These are phyloP conservation scores for Populus euphratica DNA, from an alignment of 345 rosid genomes.

Conservation along the genomic window DNA sequence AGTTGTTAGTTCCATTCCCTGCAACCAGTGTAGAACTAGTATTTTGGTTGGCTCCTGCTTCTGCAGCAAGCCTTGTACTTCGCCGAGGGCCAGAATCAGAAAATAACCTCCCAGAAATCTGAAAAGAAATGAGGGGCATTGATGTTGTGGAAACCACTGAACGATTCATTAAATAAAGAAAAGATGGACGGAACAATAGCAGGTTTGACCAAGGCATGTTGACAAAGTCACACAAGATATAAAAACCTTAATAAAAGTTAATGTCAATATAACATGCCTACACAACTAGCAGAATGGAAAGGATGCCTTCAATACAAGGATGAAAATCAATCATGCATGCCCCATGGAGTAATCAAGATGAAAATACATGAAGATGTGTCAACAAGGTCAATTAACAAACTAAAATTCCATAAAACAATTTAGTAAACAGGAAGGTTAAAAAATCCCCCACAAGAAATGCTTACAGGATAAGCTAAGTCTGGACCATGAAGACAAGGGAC, in stretches of 20 bases:
- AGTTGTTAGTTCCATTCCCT: slow-evolving; percentile 68
- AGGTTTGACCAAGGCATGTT: slow-evolving; percentile 3
- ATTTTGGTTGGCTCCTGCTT: slow-evolving; percentile 55
- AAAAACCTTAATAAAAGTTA: background rate
- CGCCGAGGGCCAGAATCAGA: slow-evolving; percentile 93
- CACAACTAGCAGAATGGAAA: background rate
- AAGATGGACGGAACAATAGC: slow-evolving; percentile 8
- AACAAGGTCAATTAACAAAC: background rate
- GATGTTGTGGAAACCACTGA: background rate
- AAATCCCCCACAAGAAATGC: background rate
- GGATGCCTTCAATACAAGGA: background rate
- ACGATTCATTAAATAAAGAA: too few relatives aligned
- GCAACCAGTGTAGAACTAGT: slow-evolving; percentile 43
- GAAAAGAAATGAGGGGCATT: slow-evolving; percentile 21
- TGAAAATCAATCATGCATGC: background rate
- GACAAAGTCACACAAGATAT: background rate
- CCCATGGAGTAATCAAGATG: slow-evolving; percentile 1
- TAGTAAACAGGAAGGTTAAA: background rate
- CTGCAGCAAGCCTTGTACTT: slow-evolving; percentile 77
- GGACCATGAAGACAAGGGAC: background rate
- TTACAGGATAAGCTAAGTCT: background rate
- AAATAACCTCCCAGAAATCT: slow-evolving; percentile 98
- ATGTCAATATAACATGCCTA: background rate
- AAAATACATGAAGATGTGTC: background rate
- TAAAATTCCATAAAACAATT: background rate